Base-by-base conservation (phyloP, 2,329 filamentous ascomycete genomes). In the Trichoderma atroviride region DNA sequence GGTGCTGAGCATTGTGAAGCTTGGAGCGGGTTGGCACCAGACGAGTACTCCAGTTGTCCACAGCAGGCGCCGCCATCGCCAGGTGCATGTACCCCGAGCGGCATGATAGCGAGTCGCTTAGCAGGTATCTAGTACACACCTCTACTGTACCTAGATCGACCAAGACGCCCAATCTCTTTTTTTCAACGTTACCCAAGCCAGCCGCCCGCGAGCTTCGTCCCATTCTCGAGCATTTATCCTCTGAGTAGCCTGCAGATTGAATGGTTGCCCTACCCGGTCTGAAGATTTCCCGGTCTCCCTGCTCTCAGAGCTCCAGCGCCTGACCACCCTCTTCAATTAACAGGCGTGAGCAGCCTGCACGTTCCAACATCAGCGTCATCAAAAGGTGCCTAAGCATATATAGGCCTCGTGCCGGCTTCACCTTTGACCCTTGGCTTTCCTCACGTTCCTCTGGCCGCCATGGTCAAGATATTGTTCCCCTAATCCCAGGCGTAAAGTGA, bases 311-410 rank as follows among this genome's bases (percentile, higher is more conserved):
- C 59, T 13, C 47, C 47, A 33, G 27, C 14, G 33, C 50, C 22
- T 55, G 11, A 55, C 24, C 50, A 35, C 50, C 33, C 19, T 31
- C 37, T 13, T 55, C 24, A 22, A 35, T 52, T 11, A 33, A 50
- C 37, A 33, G 27, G 33, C 14, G 62, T 33, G 62, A 65, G 62
- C 52, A 56, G 24, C 52, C 62, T 56, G 35, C 62, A 43, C 52
- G 62, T 57, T 56, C 52, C 62, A 65, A 43, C 61, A 31, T 57
- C 50, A 31, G 40, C 61, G 61, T 43, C 61, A 56, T 43, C 62
- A 43, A 37, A 33, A 14, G n/a, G 62, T 50, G 37, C 27, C 53
- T 47, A 35, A 64, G 62, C 35, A 19, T 43, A 43, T 43, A 43
- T 35, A 31, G 52, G 62, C 27, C 33, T 55, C 31, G 61, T 24